phyloP scores from a whole-genome alignment of 2,329 filamentous ascomycete genomes.

The Metarhizium sp. region DNA sequence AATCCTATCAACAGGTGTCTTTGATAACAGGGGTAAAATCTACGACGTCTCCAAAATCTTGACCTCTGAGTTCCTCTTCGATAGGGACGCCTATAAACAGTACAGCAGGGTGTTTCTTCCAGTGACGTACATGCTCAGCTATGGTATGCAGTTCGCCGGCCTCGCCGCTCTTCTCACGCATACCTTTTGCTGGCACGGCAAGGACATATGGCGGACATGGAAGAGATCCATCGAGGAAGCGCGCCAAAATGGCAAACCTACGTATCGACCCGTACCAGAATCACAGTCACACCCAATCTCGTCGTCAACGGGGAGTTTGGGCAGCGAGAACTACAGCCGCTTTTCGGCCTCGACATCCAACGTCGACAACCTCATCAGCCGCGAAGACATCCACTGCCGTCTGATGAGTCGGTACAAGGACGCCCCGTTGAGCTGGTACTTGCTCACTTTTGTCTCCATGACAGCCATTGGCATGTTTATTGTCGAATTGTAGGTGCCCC shows the following conservation, averaged over 20 bases:
- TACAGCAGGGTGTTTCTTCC: conserved; percentile 81
- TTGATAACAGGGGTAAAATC: conserved; percentile 71
- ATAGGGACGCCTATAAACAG: conserved; percentile 63
- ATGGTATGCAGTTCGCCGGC: conserved; percentile 77
- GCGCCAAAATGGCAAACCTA: conserved; percentile 36
- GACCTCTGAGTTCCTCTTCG: conserved; percentile 68
- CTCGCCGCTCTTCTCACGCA: conserved; percentile 72
- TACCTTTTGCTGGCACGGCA: conserved; percentile 75
- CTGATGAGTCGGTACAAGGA: conserved; percentile 78
- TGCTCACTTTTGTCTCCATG: conserved; percentile 67
- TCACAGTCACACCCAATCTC: conserved; percentile 15
- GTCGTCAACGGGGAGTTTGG: conserved; percentile 9
- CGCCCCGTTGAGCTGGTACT: conserved; percentile 73
- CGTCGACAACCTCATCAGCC: conserved; percentile 49
- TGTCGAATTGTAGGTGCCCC: conserved; percentile 64
- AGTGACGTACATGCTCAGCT: conserved; percentile 80
- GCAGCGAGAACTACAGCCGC: conserved; percentile 11
- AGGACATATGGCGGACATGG: conserved; percentile 72
- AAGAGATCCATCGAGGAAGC: conserved; percentile 58
- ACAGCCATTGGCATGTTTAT: conserved; percentile 71
- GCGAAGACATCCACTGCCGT: conserved; percentile 76
- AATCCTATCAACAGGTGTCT: conserved; percentile 74
- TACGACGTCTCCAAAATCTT: conserved; percentile 78
- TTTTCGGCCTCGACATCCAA: conserved; percentile 28
- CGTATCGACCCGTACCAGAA: conserved; percentile 41